These are phyloP conservation scores for Plectosphaerella sp. DNA, from an alignment of 2,329 filamentous ascomycete genomes.

Conservation along the genomic window DNA sequence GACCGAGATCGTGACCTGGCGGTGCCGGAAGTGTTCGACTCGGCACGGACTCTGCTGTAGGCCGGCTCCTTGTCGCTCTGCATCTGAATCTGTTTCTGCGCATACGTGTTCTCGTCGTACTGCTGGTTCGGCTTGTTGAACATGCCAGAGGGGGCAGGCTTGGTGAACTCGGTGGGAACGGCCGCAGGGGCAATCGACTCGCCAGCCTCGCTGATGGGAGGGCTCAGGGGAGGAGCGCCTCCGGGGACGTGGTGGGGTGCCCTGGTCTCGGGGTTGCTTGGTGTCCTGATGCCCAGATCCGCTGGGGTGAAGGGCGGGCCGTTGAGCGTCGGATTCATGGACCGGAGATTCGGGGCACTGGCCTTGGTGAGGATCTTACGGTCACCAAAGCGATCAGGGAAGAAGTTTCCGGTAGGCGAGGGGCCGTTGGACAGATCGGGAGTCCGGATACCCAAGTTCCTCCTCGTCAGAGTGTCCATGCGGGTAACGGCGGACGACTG, in stretches of 20 bases:
- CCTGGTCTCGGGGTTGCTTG: slow-evolving; percentile 20
- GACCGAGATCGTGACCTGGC: slow-evolving; percentile 37
- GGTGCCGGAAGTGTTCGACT: slow-evolving; percentile 36
- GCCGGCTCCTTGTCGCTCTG: slow-evolving; percentile 69
- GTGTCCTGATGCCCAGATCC: slow-evolving; percentile 11
- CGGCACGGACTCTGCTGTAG: slow-evolving; percentile 37
- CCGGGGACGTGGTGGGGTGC: slow-evolving; percentile 10
- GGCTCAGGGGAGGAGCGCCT: slow-evolving; percentile 35
- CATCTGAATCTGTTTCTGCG: slow-evolving; percentile 76
- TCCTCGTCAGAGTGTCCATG: slow-evolving; percentile 71
- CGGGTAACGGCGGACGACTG: slow-evolving; percentile 73
- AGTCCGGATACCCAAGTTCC: slow-evolving; percentile 45
- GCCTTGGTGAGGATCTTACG: slow-evolving; percentile 45
- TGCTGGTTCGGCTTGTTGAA: slow-evolving; percentile 65
- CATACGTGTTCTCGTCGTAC: slow-evolving; percentile 82
- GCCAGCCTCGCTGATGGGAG: slow-evolving; percentile 65
- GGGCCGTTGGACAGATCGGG: slow-evolving; percentile 43
- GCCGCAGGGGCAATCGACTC: slow-evolving; percentile 63
- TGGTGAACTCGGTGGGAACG: slow-evolving; percentile 72
- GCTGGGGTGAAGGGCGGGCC: slow-evolving; percentile 30
- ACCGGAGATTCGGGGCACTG: slow-evolving; percentile 67
- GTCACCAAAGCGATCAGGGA: slow-evolving; percentile 42
- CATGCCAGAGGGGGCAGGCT: slow-evolving; percentile 65
- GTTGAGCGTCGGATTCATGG: slow-evolving; percentile 43
- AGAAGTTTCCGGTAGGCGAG: slow-evolving; percentile 38